phyloP scores from a whole-genome alignment of 2,329 filamentous ascomycete genomes.

The Calonectria crousiana region DNA sequence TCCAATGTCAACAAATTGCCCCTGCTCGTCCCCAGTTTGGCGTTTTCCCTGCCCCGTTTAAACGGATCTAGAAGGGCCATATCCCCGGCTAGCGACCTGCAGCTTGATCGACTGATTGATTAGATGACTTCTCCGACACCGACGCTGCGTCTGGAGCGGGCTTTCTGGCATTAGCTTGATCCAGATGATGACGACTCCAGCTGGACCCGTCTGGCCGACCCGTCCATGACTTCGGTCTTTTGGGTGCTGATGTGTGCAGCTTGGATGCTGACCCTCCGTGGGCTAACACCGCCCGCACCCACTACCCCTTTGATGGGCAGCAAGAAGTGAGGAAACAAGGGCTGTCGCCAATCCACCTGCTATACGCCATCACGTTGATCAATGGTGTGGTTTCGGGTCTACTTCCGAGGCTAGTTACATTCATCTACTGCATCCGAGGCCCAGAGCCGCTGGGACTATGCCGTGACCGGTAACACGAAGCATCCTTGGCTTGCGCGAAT shows the following conservation, averaged over 20 bases:
- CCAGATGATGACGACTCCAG: slow-evolving; percentile 17
- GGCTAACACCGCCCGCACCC: neutral
- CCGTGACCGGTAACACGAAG: slow-evolving; percentile 21
- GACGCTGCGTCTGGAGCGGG: slow-evolving; percentile 2
- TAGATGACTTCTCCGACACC: slow-evolving; percentile 38
- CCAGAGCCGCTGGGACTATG: slow-evolving; percentile 11
- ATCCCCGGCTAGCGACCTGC: slow-evolving; percentile 35
- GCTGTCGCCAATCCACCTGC: neutral
- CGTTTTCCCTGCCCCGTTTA: neutral
- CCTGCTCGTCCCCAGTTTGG: slow-evolving; percentile 16
- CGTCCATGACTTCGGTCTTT: neutral
- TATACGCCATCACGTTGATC: slow-evolving; percentile 5
- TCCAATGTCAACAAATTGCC: neutral
- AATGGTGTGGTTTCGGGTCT: neutral
- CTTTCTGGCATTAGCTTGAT: slow-evolving; percentile 9
- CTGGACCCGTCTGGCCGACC: neutral
- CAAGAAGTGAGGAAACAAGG: neutral
- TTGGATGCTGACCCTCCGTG: neutral
- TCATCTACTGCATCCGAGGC: slow-evolving; percentile 4
- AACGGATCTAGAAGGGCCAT: neutral
- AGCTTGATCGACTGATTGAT: slow-evolving; percentile 46
- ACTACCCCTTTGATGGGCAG: neutral
- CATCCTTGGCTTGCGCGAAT: slow-evolving; percentile 36
- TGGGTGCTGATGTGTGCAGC: neutral
- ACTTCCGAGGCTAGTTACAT: slow-evolving; percentile 9